Evolutionary conservation across 495 filamentous ascomycete genomes (phyloP).

Genomic region (Rhypophila decipiens): DNA sequence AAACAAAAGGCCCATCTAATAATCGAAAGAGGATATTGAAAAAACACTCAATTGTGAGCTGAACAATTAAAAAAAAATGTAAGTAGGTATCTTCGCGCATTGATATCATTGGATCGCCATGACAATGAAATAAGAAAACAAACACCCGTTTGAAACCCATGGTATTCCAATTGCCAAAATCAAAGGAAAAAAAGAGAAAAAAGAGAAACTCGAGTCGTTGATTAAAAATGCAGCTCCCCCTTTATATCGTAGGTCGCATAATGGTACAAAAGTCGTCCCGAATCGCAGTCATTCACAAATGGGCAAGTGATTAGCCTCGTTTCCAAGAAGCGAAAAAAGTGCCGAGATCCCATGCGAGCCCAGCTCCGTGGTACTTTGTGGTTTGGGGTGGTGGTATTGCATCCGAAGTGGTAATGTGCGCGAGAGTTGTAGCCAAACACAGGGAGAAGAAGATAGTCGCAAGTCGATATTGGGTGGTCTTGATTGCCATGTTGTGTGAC

Average conservation of each 20-base stretch:
- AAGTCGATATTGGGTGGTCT: too few species aligned
- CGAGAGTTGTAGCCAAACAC: background rate
- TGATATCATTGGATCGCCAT: too few species aligned
- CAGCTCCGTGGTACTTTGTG: constrained; percentile 4
- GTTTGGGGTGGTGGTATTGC: constrained; percentile 1
- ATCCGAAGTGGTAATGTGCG: background rate
- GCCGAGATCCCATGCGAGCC: background rate
- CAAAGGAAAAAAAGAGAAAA: background rate
- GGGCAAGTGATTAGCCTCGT: too few species aligned
- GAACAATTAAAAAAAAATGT: too few species aligned
- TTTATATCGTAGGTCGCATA: background rate
- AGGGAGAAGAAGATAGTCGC: too few species aligned
- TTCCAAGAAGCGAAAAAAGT: background rate
- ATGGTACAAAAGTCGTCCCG: background rate
- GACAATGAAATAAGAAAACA: background rate
- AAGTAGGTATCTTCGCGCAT: too few species aligned
- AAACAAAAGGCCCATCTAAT: too few species aligned
- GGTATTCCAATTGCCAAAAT: background rate
- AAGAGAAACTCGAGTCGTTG: background rate
- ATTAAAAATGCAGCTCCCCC: background rate
- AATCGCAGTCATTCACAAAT: too few species aligned
- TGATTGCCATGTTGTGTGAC: too few species aligned
- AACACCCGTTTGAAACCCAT: background rate
- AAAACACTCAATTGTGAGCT: too few species aligned
- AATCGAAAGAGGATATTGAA: too few species aligned